Base-by-base conservation (phyloP, 495 filamentous ascomycete genomes). In the Penicillium daleae region DNA sequence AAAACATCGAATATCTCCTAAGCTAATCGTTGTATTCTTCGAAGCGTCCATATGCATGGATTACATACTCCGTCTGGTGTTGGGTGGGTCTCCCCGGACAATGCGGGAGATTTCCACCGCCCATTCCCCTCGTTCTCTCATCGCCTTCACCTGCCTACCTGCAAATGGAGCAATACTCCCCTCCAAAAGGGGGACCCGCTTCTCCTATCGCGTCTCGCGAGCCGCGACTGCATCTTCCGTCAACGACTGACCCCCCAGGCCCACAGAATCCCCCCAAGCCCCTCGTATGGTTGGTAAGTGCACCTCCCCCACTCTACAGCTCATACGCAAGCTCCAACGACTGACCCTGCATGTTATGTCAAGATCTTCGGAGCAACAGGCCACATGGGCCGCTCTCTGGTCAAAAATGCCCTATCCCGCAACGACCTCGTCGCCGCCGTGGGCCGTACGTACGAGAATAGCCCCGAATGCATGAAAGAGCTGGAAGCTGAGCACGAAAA, bases 351-450 rank as follows among this genome's bases (percentile, higher is more conserved):
- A 29, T 48, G 46, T 40, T 32, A 0, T 40, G 13, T 9, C 33
- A 17, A 93, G 89, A 83, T 99, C 64, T 99, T 97, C 75, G 95
- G 95, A 46, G 92, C 92, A 44, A 97, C 93, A 5, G 95, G 95
- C 56, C 95, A 99, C 69, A 96, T 98, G 81, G 95, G 95, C 64
- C 90, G 93, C 54, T 94, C 90, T 12, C 86, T 99, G 24, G 91
- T 92, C 49, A 92, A 92, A 63, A 87, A 84, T 33, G 90, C 88
- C 21, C 82, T 98, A n/a, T 79, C 86, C 24, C 87, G 92, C 65
- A 88, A 89, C 61, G 95, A 99, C 68, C 83, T 90, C n/a, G 93
- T 97, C 61, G 86, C 88, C 9, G 92, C 93, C 15, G 93, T 96
- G 4, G 95, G 95, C 6, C 88, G 91, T 32, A 87, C 88, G n/a